These are phyloP conservation scores for Chalciporus piperatus DNA, from an alignment of 768 basidiomycete genomes.

Conservation along the genomic window DNA sequence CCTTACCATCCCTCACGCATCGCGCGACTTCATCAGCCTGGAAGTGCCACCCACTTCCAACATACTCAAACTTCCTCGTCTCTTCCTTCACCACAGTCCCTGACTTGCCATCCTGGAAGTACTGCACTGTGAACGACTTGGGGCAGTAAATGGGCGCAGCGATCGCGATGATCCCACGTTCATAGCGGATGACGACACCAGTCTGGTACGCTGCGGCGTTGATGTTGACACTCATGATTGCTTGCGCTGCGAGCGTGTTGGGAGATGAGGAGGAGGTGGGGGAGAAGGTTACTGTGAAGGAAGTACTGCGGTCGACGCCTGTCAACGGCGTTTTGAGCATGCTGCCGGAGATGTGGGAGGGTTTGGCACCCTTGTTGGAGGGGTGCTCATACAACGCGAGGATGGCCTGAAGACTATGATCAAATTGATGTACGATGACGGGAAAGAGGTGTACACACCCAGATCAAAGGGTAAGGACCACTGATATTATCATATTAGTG, in stretches of 20 bases:
- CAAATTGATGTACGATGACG: slow-evolving; percentile 3
- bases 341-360: slow-evolving; percentile 58
- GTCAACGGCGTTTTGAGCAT: slow-evolving; percentile 80
- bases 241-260: slow-evolving; percentile 59
- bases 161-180: slow-evolving; percentile 66
- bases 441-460: slow-evolving; percentile 43
- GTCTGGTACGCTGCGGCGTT: slow-evolving; percentile 45
- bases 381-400: slow-evolving; percentile 78
- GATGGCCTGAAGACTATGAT: slow-evolving; percentile 55
- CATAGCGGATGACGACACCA: slow-evolving; percentile 70
- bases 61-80: slow-evolving; percentile 53
- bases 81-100: slow-evolving; percentile 51
- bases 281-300: slow-evolving; percentile 70
- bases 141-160: slow-evolving; percentile 66
- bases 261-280: slow-evolving; percentile 36
- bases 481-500: slow-evolving; percentile 33
- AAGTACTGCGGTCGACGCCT: slow-evolving; percentile 74
- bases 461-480: slow-evolving; percentile 79
- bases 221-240: slow-evolving; percentile 68
- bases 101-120: slow-evolving; percentile 47
- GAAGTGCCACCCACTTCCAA: slow-evolving; percentile 77
- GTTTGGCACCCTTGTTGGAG: slow-evolving; percentile 56
- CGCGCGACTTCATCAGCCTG: slow-evolving; percentile 90
- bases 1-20: slow-evolving; percentile 69
- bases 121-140: slow-evolving; percentile 61